These are phyloP conservation scores for Pichia sp. DNA, from an alignment of 1,139 yeast genomes.

Conservation along the genomic window DNA sequence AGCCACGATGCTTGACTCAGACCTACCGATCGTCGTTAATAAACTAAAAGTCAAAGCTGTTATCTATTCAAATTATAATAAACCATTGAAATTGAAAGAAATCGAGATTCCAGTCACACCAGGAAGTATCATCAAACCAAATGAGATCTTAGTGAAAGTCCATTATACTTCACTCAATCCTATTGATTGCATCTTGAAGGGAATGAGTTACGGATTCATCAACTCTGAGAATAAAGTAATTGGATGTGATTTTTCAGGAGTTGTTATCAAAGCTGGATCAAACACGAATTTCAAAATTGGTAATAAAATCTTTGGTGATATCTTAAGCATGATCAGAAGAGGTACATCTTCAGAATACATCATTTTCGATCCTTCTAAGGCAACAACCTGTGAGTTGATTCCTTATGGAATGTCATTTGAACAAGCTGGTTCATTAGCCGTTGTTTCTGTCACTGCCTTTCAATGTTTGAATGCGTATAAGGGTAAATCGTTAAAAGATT, in stretches of 20 bases:
- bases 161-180: conserved; percentile 65
- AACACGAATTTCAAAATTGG: conserved; percentile 44
- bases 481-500: conserved; percentile 21
- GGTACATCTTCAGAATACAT: conserved; percentile 56
- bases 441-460: conserved; percentile 40
- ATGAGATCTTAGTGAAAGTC: conserved; percentile 56
- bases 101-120: conserved; percentile 14
- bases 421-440: conserved; percentile 60
- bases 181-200: conserved; percentile 51
- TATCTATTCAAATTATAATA: conserved; percentile 18
- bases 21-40: conserved; percentile 12
- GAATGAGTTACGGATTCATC: conserved; percentile 29
- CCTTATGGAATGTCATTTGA: conserved; percentile 49
- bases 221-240: conserved; percentile 39
- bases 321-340: conserved; percentile 40
- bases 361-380: conserved; percentile 38
- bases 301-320: conserved; percentile 63
- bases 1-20: background rate
- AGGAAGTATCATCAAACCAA: conserved; percentile 34
- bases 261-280: conserved; percentile 56
- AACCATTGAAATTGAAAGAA: conserved; percentile 20
- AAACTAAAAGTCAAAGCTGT: conserved; percentile 17
- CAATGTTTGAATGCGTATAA: conserved; percentile 28
- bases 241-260: conserved; percentile 72
- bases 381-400: conserved; percentile 38